phyloP scores from a whole-genome alignment of 768 basidiomycete genomes.

The Phlebiopsis gigantea region DNA sequence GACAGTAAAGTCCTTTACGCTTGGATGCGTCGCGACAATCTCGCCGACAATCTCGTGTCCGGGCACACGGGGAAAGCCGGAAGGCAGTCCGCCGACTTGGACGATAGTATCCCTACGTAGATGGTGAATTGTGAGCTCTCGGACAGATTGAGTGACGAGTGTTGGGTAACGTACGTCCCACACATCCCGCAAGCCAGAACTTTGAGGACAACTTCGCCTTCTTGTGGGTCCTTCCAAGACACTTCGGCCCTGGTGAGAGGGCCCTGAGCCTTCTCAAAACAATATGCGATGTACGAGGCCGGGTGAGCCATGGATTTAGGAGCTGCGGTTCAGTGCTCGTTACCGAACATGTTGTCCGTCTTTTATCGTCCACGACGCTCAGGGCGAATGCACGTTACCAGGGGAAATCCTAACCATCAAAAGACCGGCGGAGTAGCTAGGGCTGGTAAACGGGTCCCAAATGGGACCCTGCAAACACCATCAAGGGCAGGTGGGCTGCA shows the following conservation, averaged over 20 bases:
- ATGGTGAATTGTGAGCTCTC: too few species aligned
- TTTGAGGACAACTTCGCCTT: constrained; percentile 20
- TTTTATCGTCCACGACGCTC: too few species aligned
- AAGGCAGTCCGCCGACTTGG: constrained; percentile 8
- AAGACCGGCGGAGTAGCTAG: too few species aligned
- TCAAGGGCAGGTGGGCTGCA: too few species aligned
- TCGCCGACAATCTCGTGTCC: constrained; percentile 27
- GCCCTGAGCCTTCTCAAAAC: constrained; percentile 16
- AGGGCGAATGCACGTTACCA: too few species aligned
- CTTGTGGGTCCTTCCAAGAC: constrained; percentile 19
- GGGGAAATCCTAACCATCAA: too few species aligned
- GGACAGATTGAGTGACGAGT: neutral
- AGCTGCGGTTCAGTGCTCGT: too few species aligned
- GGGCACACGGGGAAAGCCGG: constrained; percentile 18
- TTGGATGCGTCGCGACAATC: constrained; percentile 18
- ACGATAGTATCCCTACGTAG: neutral
- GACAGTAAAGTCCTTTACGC: constrained; percentile 19
- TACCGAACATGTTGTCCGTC: too few species aligned
- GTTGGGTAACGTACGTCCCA: constrained; percentile 12
- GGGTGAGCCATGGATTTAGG: too few species aligned
- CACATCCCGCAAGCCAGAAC: constrained; percentile 25
- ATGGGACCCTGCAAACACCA: too few species aligned
- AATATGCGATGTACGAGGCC: constrained; percentile 14
- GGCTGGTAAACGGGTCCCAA: too few species aligned
- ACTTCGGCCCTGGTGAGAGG: constrained; percentile 13